Percentiles rank a stretch among this genome's conserved stretches.
These are phyloP conservation scores for Coelastrella sp. DNA, from an alignment of 139 green algal species.

Conservation along the genomic window DNA sequence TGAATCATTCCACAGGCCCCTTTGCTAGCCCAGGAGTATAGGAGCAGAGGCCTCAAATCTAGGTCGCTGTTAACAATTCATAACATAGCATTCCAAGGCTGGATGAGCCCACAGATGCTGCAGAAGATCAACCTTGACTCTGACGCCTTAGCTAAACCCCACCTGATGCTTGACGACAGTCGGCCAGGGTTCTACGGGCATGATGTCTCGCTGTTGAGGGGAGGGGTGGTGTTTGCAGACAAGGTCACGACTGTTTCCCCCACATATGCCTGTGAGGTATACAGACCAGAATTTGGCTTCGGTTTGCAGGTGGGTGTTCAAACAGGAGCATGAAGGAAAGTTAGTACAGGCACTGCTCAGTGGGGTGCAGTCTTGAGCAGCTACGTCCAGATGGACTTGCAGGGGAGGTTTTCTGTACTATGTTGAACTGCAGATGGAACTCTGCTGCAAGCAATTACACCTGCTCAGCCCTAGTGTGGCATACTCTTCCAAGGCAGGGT, in stretches of 20 bases:
- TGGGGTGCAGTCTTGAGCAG: too few species aligned
- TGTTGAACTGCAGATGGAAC: too few species aligned
- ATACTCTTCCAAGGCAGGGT: too few species aligned
- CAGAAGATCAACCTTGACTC: conserved; percentile 38
- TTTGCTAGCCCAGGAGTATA: conserved; percentile 87
- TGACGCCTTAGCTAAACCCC: conserved; percentile 4
- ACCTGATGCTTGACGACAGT: conserved; percentile 54
- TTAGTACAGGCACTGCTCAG: too few species aligned
- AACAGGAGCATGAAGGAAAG: too few species aligned
- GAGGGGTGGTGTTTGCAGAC: conserved; percentile 45
- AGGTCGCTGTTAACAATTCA: conserved; percentile 89
- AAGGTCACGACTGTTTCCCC: conserved; percentile 93
- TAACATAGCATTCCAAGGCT: conserved; percentile 85
- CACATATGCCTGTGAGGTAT: conserved; percentile 87
- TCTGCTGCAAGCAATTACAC: too few species aligned
- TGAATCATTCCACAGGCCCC: conserved; percentile 72
- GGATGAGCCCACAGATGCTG: conserved; percentile 42
- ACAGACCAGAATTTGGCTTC: conserved; percentile 55
- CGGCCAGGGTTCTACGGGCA: conserved; percentile 40
- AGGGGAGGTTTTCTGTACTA: too few species aligned
- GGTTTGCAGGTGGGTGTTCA: conserved; percentile 58
- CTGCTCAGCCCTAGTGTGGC: too few species aligned
- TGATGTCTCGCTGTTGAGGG: conserved; percentile 42
- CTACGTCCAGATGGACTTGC: too few species aligned
- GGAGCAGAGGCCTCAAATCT: conserved; percentile 53